phyloP scores from a whole-genome alignment of 163 green algal species.

The Prototheca cutis region DNA sequence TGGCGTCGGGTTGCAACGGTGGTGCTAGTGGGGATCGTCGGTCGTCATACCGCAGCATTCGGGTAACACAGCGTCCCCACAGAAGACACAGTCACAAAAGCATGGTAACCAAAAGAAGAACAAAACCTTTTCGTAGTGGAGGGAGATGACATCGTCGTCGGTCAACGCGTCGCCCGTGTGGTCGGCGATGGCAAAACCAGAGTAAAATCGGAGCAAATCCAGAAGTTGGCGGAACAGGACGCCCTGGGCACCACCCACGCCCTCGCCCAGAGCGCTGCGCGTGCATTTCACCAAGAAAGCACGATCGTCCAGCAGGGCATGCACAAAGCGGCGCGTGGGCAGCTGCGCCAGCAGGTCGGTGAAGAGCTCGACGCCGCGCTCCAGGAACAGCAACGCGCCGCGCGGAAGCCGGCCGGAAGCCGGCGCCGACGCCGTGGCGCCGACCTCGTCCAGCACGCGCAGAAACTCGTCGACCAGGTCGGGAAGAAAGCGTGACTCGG shows the following conservation, averaged over 20 bases:
- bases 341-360: constrained; percentile 87
- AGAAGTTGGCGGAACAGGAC: constrained; percentile 75
- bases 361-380: constrained; percentile 84
- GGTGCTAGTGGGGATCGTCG: no score
- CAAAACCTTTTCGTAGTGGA: constrained; percentile 37
- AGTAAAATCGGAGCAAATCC: constrained; percentile 79
- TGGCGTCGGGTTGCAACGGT: no score
- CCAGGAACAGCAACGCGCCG: constrained; percentile 57
- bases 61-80: no score
- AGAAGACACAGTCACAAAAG: no score
- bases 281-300: constrained; percentile 71
- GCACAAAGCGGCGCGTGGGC: constrained; percentile 78
- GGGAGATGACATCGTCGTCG: constrained; percentile 33
- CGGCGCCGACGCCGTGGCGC: not conserved
- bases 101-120: no score
- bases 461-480: constrained; percentile 69
- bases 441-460: constrained; percentile 2
- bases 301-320: constrained; percentile 69
- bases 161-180: constrained; percentile 68
- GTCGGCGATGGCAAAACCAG: constrained; percentile 85
- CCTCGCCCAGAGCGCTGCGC: constrained; percentile 26
- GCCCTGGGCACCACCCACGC: constrained; percentile 5
- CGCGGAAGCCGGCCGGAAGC: constrained; percentile 16
- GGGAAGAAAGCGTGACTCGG: constrained; percentile 68
- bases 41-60: no score